A percentile compares a stretch with the other conserved stretches of the same genome.
phyloP scores from a whole-genome alignment of 2,329 filamentous ascomycete species.

The Trichoderma citrinoviride region DNA sequence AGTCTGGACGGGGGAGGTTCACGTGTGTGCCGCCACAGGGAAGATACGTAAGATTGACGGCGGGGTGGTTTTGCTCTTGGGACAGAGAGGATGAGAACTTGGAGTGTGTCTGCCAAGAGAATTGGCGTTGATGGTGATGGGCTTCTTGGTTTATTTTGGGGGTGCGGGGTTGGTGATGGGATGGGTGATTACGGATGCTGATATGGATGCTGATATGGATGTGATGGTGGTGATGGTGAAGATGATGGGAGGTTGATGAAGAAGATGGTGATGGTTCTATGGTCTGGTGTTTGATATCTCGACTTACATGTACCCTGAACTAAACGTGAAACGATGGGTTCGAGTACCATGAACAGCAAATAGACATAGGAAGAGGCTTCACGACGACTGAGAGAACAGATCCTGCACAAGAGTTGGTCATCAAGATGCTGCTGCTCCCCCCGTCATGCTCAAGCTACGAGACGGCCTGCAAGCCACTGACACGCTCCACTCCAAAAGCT shows the following conservation, averaged over 20 bases:
- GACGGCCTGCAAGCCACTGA: constrained; percentile 10
- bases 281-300: too few species aligned
- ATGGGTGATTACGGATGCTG: neutral
- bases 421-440: too few species aligned
- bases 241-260: neutral
- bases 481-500: neutral
- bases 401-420: too few species aligned
- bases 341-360: too few species aligned
- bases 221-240: neutral
- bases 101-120: constrained; percentile 12
- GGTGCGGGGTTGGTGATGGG: constrained; percentile 15
- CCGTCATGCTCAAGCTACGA: neutral
- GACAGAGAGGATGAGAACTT: too few species aligned
- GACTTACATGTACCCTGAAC: too few species aligned
- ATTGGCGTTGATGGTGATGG: neutral
- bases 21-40: constrained; percentile 17
- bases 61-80: too few species aligned
- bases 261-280: neutral
- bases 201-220: neutral
- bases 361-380: too few species aligned
- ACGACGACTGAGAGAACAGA: too few species aligned
- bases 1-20: neutral
- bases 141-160: neutral
- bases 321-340: too few species aligned
- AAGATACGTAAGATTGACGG: constrained; percentile 20